Conservation (phyloP, 2,329 filamentous ascomycete genomes). For the Sporothrix pseudoabietina region DNA sequence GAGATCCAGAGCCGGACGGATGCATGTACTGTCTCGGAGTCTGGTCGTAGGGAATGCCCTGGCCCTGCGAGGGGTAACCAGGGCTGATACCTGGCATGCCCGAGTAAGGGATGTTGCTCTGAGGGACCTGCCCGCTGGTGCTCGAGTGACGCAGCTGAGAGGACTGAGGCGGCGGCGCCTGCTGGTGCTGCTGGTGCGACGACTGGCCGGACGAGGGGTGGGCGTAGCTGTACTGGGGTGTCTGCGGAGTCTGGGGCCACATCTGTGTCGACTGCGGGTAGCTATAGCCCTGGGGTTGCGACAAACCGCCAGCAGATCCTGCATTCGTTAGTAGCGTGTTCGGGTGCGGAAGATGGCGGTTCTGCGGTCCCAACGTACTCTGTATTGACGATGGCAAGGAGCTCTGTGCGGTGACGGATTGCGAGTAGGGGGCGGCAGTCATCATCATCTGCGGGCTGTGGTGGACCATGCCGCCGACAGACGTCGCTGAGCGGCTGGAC, state of each 20-base stretch:
- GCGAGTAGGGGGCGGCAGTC: constrained; percentile 67
- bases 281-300: constrained; percentile 61
- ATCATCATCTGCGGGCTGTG: constrained; percentile 69
- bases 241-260: constrained; percentile 69
- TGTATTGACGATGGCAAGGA: constrained; percentile 67
- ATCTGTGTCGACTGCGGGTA: constrained; percentile 64
- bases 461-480: constrained; percentile 51
- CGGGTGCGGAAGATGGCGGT: constrained; percentile 59
- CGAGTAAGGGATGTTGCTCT: constrained; percentile 60
- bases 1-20: constrained; percentile 55
- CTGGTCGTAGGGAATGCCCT: constrained; percentile 64
- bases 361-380: constrained; percentile 56
- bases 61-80: constrained; percentile 56
- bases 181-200: constrained; percentile 35
- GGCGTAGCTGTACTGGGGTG: constrained; percentile 45
- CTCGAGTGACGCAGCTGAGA: constrained; percentile 62
- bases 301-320: constrained; percentile 56
- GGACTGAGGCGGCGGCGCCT: constrained; percentile 60
- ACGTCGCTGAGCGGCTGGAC: constrained; percentile 53
- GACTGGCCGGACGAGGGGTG: constrained; percentile 18
- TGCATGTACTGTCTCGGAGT: constrained; percentile 70
- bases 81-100: constrained; percentile 64
- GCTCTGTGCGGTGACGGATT: constrained; percentile 70
- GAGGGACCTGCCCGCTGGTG: constrained; percentile 58
- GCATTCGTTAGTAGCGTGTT: constrained; percentile 61